phyloP scores from a whole-genome alignment of 371 early-diverging fungal species.

The Mortierella sp. region DNA sequence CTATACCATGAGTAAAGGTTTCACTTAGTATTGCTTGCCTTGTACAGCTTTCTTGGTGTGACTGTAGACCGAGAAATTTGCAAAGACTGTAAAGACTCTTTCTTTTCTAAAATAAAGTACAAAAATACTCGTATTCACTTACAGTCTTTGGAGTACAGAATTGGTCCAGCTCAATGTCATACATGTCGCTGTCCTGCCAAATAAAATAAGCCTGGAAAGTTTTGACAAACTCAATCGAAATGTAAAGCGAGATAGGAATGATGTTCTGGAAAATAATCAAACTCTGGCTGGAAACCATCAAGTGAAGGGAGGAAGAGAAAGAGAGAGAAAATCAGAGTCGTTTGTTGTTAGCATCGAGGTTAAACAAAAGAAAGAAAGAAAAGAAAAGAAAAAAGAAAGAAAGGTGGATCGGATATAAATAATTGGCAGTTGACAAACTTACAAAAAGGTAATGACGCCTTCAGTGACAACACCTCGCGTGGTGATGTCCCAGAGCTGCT shows the following conservation, averaged over 20 bases:
- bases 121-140: slow-evolving; percentile 30
- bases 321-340: background rate
- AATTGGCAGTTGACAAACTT: slow-evolving; percentile 27
- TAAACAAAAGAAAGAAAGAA: background rate
- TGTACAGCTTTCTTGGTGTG: background rate
- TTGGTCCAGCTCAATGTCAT: slow-evolving; percentile 73
- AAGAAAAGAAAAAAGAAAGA: no score
- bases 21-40: slow-evolving; percentile 1
- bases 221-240: slow-evolving; percentile 92
- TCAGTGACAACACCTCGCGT: slow-evolving; percentile 51
- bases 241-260: slow-evolving; percentile 97
- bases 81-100: background rate
- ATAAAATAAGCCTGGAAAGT: slow-evolving; percentile 88
- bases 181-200: slow-evolving; percentile 86
- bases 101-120: no score
- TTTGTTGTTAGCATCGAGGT: background rate
- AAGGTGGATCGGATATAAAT: no score
- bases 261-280: slow-evolving; percentile 95
- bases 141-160: slow-evolving; percentile 78
- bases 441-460: slow-evolving; percentile 72
- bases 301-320: background rate
- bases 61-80: background rate
- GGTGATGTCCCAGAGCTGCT: slow-evolving; percentile 49
- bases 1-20: slow-evolving; percentile 37
- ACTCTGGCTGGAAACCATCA: slow-evolving; percentile 63